Evolutionary conservation across 768 basidiomycete species (phyloP).

Genomic region (Hemileccinum impolitum): DNA sequence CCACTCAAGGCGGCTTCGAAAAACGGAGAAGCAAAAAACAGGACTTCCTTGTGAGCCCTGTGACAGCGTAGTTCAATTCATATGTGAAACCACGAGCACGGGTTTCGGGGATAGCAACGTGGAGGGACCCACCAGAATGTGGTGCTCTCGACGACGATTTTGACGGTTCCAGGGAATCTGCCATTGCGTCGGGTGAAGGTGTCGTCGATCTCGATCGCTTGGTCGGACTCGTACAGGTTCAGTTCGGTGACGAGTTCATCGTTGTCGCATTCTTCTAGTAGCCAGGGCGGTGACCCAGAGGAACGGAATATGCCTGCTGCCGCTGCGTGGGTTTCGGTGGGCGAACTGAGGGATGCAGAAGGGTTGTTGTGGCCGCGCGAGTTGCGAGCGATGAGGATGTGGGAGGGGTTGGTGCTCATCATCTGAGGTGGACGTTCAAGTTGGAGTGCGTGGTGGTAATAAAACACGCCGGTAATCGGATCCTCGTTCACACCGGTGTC

Average conservation of each 20-base stretch:
- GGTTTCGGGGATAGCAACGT: too few relatives aligned
- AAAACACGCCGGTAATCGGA: neutral
- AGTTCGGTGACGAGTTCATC: conserved; percentile 70
- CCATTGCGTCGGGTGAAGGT: conserved; percentile 64
- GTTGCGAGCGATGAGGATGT: conserved; percentile 85
- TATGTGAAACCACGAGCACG: conserved; percentile 1
- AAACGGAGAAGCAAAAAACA: conserved; percentile 93
- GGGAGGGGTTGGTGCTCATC: conserved; percentile 60
- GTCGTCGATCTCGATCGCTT: conserved; percentile 75
- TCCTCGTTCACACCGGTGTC: conserved; percentile 1
- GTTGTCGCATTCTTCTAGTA: conserved; percentile 70
- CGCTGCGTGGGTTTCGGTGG: conserved; percentile 85
- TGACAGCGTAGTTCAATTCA: neutral
- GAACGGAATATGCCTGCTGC: conserved; percentile 82
- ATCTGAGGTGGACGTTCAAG: neutral
- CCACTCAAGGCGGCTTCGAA: conserved; percentile 90
- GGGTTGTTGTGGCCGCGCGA: conserved; percentile 74
- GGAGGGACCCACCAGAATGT: conserved; percentile 76
- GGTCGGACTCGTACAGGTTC: conserved; percentile 62
- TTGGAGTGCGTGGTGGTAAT: neutral
- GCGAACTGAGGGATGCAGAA: conserved; percentile 77
- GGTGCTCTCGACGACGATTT: conserved; percentile 84
- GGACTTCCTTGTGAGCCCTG: conserved; percentile 89
- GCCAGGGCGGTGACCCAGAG: conserved; percentile 75
- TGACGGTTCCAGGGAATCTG: conserved; percentile 80